phyloP scores from a whole-genome alignment of 768 basidiomycete species.

The Naganishia antarctica region DNA sequence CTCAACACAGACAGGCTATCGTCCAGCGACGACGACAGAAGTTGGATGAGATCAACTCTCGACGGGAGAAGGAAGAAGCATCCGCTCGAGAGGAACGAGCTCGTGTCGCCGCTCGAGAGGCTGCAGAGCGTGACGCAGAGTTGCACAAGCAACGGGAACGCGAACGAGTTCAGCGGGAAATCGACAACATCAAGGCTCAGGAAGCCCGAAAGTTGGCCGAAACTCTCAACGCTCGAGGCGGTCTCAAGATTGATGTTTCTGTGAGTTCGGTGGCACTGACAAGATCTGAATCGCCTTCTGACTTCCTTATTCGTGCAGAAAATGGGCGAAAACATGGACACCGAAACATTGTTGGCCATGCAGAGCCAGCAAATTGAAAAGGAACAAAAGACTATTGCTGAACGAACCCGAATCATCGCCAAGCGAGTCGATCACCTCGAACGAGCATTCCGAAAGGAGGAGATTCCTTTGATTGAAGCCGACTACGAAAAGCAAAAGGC shows the following conservation, averaged over 20 bases:
- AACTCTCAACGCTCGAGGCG: slow-evolving; percentile 71
- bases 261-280: slow-evolving; percentile 51
- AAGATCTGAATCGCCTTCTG: neutral
- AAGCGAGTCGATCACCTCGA: slow-evolving; percentile 95
- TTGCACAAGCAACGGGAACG: slow-evolving; percentile 58
- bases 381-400: slow-evolving; percentile 81
- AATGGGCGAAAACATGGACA: slow-evolving; percentile 53
- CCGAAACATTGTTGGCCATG: slow-evolving; percentile 76
- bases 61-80: slow-evolving; percentile 84
- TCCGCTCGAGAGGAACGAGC: slow-evolving; percentile 67
- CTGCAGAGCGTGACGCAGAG: slow-evolving; percentile 63
- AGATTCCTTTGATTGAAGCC: slow-evolving; percentile 72
- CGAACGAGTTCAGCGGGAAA: slow-evolving; percentile 52
- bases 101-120: slow-evolving; percentile 61
- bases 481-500: slow-evolving; percentile 85
- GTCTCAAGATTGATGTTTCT: slow-evolving; percentile 63
- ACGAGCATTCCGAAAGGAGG: slow-evolving; percentile 89
- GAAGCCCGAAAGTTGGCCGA: slow-evolving; percentile 86
- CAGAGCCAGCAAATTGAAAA: slow-evolving; percentile 95
- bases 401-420: slow-evolving; percentile 70
- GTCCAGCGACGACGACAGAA: slow-evolving; percentile 80
- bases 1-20: slow-evolving; percentile 66
- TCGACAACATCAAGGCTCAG: slow-evolving; percentile 69
- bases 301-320: neutral
- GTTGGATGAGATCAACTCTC: slow-evolving; percentile 71